phyloP scores from a whole-genome alignment of 2,329 filamentous ascomycete species.

The Ophiobolus disseminans region DNA sequence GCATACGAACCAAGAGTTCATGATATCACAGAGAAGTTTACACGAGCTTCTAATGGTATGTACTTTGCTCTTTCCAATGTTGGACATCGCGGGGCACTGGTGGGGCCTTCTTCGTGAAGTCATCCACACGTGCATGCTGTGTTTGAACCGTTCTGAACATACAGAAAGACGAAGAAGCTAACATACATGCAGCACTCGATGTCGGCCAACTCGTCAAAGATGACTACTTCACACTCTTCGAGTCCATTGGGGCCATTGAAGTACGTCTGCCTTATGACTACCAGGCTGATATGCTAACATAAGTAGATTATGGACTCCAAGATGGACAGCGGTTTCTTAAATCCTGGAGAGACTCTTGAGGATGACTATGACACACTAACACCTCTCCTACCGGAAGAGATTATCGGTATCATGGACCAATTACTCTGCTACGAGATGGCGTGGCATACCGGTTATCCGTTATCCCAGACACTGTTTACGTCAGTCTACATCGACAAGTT shows the following conservation, averaged over 20 bases:
- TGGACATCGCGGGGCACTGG: conserved; percentile 5
- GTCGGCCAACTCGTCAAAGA: conserved; percentile 91
- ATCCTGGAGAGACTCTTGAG: conserved; percentile 80
- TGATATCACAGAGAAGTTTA: conserved; percentile 65
- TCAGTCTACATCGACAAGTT: conserved; percentile 89
- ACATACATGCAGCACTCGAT: conserved; percentile 65
- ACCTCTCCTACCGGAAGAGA: conserved; percentile 75
- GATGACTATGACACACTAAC: conserved; percentile 78
- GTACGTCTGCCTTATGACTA: conserved; percentile 34
- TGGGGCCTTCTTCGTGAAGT: conserved; percentile 19
- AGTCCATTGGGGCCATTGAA: conserved; percentile 88
- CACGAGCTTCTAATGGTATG: conserved; percentile 59
- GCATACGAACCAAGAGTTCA: conserved; percentile 48
- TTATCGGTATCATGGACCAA: conserved; percentile 93
- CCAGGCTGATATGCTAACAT: conserved; percentile 5
- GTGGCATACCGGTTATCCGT: conserved; percentile 94
- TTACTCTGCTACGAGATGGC: conserved; percentile 93
- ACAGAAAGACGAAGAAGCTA: conserved; percentile 11
- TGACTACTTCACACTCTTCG: conserved; percentile 91
- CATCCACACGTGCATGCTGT: conserved; percentile 7
- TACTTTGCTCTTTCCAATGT: background rate
- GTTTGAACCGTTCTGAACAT: background rate
- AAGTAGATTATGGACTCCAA: conserved; percentile 95
- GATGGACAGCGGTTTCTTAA: conserved; percentile 93
- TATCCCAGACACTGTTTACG: conserved; percentile 93